phyloP scores from a whole-genome alignment of 768 basidiomycete genomes.

The Pholiota microspora region DNA sequence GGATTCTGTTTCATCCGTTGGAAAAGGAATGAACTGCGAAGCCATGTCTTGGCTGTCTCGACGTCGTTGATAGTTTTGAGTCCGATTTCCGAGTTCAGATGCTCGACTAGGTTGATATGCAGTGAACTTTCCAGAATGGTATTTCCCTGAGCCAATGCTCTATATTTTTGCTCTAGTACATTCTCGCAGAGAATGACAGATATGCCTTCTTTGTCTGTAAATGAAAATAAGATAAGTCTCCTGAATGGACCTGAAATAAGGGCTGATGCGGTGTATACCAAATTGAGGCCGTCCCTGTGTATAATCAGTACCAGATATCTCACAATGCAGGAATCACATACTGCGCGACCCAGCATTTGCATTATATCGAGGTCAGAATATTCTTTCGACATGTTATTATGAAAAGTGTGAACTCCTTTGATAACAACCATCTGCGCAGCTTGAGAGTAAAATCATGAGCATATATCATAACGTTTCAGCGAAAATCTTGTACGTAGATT shows the following conservation, averaged over 20 bases:
- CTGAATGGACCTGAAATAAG: background rate
- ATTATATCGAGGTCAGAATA: slow-evolving; percentile 92
- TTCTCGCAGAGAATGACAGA: slow-evolving; percentile 83
- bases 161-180: slow-evolving; percentile 71
- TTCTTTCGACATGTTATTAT: slow-evolving; percentile 66
- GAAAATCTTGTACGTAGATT: slow-evolving; percentile 71
- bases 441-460: slow-evolving; percentile 24
- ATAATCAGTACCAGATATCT: background rate
- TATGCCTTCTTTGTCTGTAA: slow-evolving; percentile 74
- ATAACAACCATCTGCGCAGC: slow-evolving; percentile 94
- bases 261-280: slow-evolving; percentile 46
- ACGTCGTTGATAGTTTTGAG: slow-evolving; percentile 77
- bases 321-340: slow-evolving; percentile 30
- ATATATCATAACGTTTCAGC: slow-evolving; percentile 1
- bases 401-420: slow-evolving; percentile 83
- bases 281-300: slow-evolving; percentile 86
- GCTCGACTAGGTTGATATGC: slow-evolving; percentile 82
- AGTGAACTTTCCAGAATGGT: slow-evolving; percentile 85
- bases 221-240: background rate
- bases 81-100: slow-evolving; percentile 92
- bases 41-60: slow-evolving; percentile 76
- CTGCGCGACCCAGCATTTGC: slow-evolving; percentile 96
- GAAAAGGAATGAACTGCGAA: slow-evolving; percentile 82
- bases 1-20: slow-evolving; percentile 87
- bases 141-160: slow-evolving; percentile 61